Percentiles rank a stretch among this genome's conserved stretches.
Conservation (phyloP, 2,329 filamentous ascomycete genomes). For the Phaeosphaeriaceae sp. region DNA sequence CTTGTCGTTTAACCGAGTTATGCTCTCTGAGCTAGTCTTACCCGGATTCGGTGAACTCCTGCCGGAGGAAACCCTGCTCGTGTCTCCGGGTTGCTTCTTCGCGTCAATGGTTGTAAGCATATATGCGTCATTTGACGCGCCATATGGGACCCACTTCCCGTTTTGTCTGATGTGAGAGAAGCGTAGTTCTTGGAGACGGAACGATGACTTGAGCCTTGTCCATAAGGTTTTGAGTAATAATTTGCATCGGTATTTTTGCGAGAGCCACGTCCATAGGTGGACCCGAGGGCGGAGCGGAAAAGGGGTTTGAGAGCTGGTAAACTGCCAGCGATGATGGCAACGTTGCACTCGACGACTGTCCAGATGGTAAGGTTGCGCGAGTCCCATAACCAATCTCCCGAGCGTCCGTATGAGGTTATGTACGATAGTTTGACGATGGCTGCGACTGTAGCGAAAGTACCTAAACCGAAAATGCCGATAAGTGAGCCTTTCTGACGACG, state of each 20-base stretch:
- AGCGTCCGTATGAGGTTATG: constrained; percentile 45
- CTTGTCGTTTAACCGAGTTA: constrained; percentile 1
- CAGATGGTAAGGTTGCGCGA: constrained; percentile 56
- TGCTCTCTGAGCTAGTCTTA: constrained; percentile 8
- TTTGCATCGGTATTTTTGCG: constrained; percentile 15
- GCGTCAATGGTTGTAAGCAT: constrained; percentile 18
- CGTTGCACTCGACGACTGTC: constrained; percentile 53
- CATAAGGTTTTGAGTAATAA: constrained; percentile 24
- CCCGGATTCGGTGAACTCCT: constrained; percentile 5
- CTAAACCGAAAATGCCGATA: constrained; percentile 52
- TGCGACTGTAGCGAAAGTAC: constrained; percentile 54
- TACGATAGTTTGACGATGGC: constrained; percentile 50
- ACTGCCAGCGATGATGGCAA: constrained; percentile 54
- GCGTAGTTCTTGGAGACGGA: constrained; percentile 13
- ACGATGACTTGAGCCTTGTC: constrained; percentile 19
- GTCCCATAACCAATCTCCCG: constrained; percentile 50
- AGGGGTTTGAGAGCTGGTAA: constrained; percentile 53
- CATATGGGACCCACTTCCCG: constrained; percentile 1
- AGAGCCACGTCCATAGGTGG: constrained; percentile 34
- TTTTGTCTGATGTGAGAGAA: constrained; percentile 7
- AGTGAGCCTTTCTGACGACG: constrained; percentile 50
- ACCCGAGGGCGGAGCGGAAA: constrained; percentile 46
- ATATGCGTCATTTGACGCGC: constrained; percentile 8
- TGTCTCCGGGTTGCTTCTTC: not conserved
- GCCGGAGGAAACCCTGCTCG: constrained; percentile 3